phyloP scores from a whole-genome alignment of 805 yeast species.

The Tetrapisispora fleetii region DNA sequence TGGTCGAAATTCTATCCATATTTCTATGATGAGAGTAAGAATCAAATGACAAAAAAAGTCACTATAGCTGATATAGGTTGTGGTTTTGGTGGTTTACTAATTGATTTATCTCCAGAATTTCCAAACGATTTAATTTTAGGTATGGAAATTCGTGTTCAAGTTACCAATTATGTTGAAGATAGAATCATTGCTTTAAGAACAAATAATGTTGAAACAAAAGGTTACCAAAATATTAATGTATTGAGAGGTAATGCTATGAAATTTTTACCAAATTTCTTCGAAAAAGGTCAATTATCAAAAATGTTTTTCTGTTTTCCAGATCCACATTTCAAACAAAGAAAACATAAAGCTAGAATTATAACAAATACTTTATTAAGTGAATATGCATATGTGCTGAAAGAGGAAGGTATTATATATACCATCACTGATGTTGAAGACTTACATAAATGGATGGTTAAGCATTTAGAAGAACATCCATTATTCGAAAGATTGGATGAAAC shows the following conservation, averaged over 20 bases:
- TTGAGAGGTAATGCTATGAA: conserved; percentile 96
- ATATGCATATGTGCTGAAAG: conserved; percentile 80
- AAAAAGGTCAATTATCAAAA: conserved; percentile 70
- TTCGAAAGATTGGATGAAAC: conserved; percentile 71
- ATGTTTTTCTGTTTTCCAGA: conserved; percentile 99
- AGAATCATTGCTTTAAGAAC: conserved; percentile 79
- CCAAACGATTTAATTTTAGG: conserved; percentile 75
- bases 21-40: conserved; percentile 32
- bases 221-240: conserved; percentile 78
- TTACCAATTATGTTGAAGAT: conserved; percentile 93
- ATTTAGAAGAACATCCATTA: conserved; percentile 81
- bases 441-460: conserved; percentile 94
- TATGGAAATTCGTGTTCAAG: conserved; percentile 97
- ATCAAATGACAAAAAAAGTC: conserved; percentile 42
- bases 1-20: conserved; percentile 75
- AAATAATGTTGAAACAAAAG: conserved; percentile 22
- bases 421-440: conserved; percentile 92
- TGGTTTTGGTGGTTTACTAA: conserved; percentile 89
- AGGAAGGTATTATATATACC: conserved; percentile 84
- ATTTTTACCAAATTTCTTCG: conserved; percentile 87
- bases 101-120: conserved; percentile 67
- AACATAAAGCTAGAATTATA: conserved; percentile 93
- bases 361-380: conserved; percentile 83
- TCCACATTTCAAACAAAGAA: conserved; percentile 95
- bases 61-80: conserved; percentile 96